These are phyloP conservation scores for Cyberlindnera bimundalis DNA, from an alignment of 805 yeast species.

Conservation along the genomic window DNA sequence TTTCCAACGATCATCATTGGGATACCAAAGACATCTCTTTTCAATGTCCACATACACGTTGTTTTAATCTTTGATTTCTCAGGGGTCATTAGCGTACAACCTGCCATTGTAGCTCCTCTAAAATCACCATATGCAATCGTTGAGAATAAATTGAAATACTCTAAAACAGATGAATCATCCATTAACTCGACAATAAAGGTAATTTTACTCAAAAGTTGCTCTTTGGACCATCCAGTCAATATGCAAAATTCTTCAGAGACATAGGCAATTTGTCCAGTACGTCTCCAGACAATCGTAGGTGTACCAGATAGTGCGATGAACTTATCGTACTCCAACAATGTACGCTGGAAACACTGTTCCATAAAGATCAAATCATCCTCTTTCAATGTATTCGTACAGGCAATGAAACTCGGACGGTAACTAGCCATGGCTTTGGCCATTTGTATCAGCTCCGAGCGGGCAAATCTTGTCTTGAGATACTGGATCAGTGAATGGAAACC, in stretches of 20 bases:
- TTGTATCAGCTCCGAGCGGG: slow-evolving; percentile 62
- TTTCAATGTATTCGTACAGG: slow-evolving; percentile 82
- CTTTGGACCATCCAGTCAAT: slow-evolving; percentile 85
- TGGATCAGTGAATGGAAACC: slow-evolving; percentile 82
- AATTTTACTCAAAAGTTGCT: slow-evolving; percentile 59
- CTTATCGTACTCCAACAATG: slow-evolving; percentile 82
- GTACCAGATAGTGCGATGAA: slow-evolving; percentile 84
- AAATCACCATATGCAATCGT: slow-evolving; percentile 89
- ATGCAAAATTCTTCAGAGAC: slow-evolving; percentile 93
- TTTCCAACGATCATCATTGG: slow-evolving; percentile 97
- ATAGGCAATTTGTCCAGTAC: slow-evolving; percentile 93
- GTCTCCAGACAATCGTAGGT: slow-evolving; percentile 92
- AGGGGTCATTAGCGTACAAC: slow-evolving; percentile 73
- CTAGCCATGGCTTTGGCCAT: slow-evolving; percentile 89
- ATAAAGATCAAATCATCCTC: slow-evolving; percentile 91
- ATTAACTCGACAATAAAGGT: slow-evolving; percentile 76
- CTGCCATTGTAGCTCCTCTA: slow-evolving; percentile 83
- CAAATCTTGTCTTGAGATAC: slow-evolving; percentile 70
- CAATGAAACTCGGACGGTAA: slow-evolving; percentile 89
- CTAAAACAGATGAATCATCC: slow-evolving; percentile 84
- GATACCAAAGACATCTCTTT: slow-evolving; percentile 91
- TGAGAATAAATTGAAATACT: slow-evolving; percentile 82
- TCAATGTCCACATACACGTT: slow-evolving; percentile 87
- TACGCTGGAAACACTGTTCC: slow-evolving; percentile 95
- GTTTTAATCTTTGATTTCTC: slow-evolving; percentile 56